Evolutionary conservation across 208 protist species (phyloP).

Genomic region (Polymyxa betae): DNA sequence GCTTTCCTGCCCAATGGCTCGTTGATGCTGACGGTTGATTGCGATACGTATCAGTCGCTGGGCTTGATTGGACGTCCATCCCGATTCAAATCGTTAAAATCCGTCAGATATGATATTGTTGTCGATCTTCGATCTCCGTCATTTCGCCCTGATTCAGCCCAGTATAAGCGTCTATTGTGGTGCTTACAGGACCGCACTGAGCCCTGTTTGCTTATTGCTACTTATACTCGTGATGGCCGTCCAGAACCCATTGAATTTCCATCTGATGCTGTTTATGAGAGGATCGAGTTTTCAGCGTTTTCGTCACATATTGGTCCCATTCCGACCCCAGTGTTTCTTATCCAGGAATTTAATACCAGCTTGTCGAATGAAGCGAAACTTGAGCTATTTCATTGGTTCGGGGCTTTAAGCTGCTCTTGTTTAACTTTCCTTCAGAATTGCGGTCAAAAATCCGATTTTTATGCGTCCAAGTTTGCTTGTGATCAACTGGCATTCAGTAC

Average conservation of each 20-base stretch:
- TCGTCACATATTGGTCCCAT: background rate
- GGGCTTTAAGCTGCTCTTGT: background rate
- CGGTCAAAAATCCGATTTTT: background rate
- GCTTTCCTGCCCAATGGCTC: background rate
- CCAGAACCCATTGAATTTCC: background rate
- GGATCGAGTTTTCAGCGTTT: background rate
- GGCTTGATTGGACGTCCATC: background rate
- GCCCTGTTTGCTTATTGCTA: background rate
- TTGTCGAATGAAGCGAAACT: background rate
- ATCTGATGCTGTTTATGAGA: background rate
- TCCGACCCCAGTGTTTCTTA: background rate
- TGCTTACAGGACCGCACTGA: conserved; percentile 16
- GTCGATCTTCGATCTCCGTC: background rate
- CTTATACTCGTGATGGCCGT: background rate
- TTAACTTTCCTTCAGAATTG: background rate
- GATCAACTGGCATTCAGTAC: background rate
- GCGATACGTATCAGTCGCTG: background rate
- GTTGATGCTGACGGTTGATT: background rate
- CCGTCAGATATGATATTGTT: background rate
- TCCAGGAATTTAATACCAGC: background rate
- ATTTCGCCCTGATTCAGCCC: conserved; percentile 10
- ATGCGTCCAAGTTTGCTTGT: background rate
- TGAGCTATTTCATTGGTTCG: background rate
- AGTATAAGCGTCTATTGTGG: conserved; percentile 14
- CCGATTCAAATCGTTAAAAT: background rate